Evolutionary conservation across 208 protist genomes (phyloP).

Genomic region (Herpetomonas samuelpessoai): DNA sequence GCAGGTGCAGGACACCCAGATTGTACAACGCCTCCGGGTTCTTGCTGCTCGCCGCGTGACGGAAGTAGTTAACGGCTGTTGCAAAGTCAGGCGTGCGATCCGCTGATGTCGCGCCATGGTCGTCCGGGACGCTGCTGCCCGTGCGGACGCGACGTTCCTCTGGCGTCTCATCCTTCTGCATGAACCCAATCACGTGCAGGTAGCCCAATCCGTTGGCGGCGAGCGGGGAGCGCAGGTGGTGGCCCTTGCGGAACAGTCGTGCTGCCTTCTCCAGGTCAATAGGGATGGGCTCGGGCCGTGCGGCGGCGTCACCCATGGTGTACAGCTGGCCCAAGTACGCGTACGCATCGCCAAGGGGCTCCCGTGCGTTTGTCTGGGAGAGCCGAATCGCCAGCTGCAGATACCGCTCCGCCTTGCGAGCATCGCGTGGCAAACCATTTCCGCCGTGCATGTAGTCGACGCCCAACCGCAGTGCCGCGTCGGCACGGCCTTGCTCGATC

Average conservation of each 20-base stretch:
- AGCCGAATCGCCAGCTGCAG: constrained; percentile 37
- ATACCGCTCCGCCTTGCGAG: constrained; percentile 30
- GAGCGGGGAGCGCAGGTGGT: constrained; percentile 29
- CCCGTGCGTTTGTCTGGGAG: constrained; percentile 35
- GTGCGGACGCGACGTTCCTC: constrained; percentile 5
- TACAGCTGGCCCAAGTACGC: constrained; percentile 74
- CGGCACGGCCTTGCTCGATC: constrained; percentile 20
- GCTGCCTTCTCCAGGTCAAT: constrained; percentile 48
- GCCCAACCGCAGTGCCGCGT: constrained; percentile 54
- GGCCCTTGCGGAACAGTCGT: constrained; percentile 63
- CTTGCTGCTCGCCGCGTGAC: constrained; percentile 9
- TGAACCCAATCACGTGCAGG: constrained; percentile 73
- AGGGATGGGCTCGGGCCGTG: constrained; percentile 25
- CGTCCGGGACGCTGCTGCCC: neutral
- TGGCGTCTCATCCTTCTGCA: constrained; percentile 26
- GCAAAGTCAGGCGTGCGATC: constrained; percentile 36
- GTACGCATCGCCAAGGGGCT: constrained; percentile 41
- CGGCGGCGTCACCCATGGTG: constrained; percentile 35
- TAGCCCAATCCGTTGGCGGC: constrained; percentile 84
- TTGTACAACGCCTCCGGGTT: constrained; percentile 74
- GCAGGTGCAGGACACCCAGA: constrained; percentile 63
- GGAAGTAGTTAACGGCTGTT: constrained; percentile 53
- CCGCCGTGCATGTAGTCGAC: constrained; percentile 55
- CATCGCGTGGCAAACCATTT: constrained; percentile 42
- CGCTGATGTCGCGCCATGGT: neutral